Evolutionary conservation across 176 grass and related monocot species (phyloP).

Genomic region (Avena insularis): DNA sequence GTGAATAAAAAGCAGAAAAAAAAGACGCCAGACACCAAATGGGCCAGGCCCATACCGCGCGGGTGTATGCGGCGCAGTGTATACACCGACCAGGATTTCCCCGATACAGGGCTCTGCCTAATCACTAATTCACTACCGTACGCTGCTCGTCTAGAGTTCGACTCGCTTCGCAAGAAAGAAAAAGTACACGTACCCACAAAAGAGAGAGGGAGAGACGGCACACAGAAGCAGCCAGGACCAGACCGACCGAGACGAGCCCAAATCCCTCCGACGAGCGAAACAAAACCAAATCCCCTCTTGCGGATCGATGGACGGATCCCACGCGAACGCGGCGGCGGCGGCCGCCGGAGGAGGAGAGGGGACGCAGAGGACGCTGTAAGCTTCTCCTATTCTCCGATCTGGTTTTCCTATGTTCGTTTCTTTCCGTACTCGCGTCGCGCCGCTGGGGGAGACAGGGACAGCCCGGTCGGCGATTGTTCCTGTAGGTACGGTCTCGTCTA

Average conservation of each 20-base stretch:
- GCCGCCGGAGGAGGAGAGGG: constrained; percentile 10
- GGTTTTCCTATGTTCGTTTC: not conserved
- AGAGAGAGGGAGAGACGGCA: not conserved
- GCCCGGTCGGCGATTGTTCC: not conserved
- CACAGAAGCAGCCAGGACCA: not conserved
- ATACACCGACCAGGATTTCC: too few relatives aligned
- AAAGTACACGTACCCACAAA: too few relatives aligned
- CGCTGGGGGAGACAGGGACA: not conserved
- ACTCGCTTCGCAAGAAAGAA: too few relatives aligned
- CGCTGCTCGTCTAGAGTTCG: too few relatives aligned
- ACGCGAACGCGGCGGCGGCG: not conserved
- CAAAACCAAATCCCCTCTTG: not conserved
- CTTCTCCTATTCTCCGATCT: not conserved
- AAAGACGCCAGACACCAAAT: too few relatives aligned
- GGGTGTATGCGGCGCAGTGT: too few relatives aligned
- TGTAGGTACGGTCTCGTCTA: not conserved
- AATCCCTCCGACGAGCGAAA: constrained; percentile 18
- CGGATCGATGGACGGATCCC: constrained; percentile 10
- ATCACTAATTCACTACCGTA: too few relatives aligned
- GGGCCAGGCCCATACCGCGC: too few relatives aligned
- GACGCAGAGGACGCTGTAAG: constrained; percentile 55
- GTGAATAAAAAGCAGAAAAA: too few relatives aligned
- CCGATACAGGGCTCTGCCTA: too few relatives aligned
- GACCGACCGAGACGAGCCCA: not conserved
- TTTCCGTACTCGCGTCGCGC: not conserved